A percentile compares a stretch with the other conserved stretches of the same genome.
Conservation (phyloP, 2,329 filamentous ascomycete genomes). For the Sporothrix globosa region DNA sequence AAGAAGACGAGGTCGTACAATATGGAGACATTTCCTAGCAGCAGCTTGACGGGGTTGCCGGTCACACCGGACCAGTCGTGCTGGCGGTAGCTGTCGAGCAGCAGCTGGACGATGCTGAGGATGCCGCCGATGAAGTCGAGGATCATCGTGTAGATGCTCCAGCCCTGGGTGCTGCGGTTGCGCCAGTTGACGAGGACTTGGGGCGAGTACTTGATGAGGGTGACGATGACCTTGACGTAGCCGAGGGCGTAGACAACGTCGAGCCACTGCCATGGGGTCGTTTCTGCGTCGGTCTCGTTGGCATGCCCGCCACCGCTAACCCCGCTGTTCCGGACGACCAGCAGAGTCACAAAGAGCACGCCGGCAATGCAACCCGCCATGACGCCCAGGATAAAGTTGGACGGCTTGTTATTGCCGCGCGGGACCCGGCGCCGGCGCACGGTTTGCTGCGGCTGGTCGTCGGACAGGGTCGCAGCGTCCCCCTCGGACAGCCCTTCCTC, state of each 20-base stretch:
- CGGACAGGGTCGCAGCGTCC: neutral
- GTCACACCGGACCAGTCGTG: constrained; percentile 88
- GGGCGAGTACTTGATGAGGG: constrained; percentile 89
- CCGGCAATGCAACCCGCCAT: constrained; percentile 68
- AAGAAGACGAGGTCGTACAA: constrained; percentile 87
- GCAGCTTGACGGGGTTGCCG: constrained; percentile 89
- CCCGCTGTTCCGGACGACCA: constrained; percentile 46
- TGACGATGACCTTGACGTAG: constrained; percentile 87
- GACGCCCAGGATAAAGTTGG: constrained; percentile 67
- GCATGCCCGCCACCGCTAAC: constrained; percentile 32
- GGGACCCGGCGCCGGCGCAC: constrained; percentile 41
- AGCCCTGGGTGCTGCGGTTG: constrained; percentile 82
- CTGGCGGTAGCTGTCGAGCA: constrained; percentile 82
- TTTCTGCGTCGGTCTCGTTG: constrained; percentile 38
- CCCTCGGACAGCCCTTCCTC: constrained; percentile 2
- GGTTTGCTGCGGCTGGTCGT: no score
- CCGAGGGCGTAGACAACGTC: constrained; percentile 71
- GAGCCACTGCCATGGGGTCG: constrained; percentile 61
- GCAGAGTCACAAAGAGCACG: constrained; percentile 55
- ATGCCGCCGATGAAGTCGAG: constrained; percentile 82
- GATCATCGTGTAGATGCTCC: constrained; percentile 83
- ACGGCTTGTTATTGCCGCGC: constrained; percentile 58
- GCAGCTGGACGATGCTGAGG: constrained; percentile 77
- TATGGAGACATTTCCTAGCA: constrained; percentile 81
- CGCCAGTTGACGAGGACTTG: constrained; percentile 82